Base-by-base conservation (phyloP, 2,329 filamentous ascomycete species). In the Epichloe bromicola region DNA sequence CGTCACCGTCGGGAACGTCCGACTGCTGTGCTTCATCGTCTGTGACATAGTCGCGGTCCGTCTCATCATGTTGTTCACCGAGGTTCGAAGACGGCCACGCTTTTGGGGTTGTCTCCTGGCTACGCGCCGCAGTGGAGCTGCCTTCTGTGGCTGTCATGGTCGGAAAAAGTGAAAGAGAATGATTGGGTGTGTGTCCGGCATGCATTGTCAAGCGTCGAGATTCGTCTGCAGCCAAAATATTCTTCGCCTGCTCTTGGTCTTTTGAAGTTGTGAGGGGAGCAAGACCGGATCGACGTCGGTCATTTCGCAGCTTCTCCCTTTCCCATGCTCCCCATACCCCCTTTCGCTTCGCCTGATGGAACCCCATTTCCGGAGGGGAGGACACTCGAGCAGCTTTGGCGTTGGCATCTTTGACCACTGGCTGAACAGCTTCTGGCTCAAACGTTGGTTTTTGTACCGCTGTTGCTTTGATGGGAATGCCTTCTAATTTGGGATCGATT, bases 101-200 rank as follows among this genome's bases (percentile, higher is more conserved):
- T 23, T 59, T 61, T 43, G 63, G 64, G 4, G 63, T 67, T 26
- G 60, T 57, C 5, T 58, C 61, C 36, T 61, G 61, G 46, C 62
- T 65, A 26, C 54, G 59, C 10, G 55, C 60, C 10, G 56, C 51
- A 10, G 60, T 54, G 12, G 63, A 61, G 49, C 56, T 59, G 26
- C 59, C 54, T 11, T 64, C 67, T 2, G 72, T 73, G 12, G 69
- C 69, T 8, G 67, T 65, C 44, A 70, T 65, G 10, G 72, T 74
- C 5, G 70, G 68, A 15, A 79, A 63, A 2, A 73, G 63, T 4
- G 78, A 79, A 11, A 80, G 65, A 1, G 77, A 79, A 59, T 81
- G 78, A 48, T 73, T 81, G 6, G 79, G 79, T 2, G 79, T 82
- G 61, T 82, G 79, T 1, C 79, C 79, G 19, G 79, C 79, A 61